phyloP scores from a whole-genome alignment of 345 rosid genomes.

The Capsella bursapastoris region DNA sequence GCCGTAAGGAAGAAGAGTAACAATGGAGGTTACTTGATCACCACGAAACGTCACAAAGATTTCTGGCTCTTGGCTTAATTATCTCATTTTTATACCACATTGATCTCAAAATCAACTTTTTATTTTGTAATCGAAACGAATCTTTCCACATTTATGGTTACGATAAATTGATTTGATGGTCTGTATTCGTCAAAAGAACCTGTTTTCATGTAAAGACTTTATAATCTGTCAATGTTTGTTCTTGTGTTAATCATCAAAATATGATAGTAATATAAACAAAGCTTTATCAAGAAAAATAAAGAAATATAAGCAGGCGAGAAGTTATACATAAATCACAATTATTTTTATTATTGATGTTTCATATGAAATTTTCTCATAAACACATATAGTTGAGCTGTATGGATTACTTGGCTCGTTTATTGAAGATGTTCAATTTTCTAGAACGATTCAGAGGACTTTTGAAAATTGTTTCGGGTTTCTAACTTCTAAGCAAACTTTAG shows the following conservation, averaged over 20 bases:
- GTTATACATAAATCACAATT: not conserved
- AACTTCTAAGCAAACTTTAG: not conserved
- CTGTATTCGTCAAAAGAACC: not conserved
- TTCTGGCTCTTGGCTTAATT: slow-evolving; percentile 93
- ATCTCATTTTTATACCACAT: not conserved
- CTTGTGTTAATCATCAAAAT: not conserved
- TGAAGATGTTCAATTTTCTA: not conserved
- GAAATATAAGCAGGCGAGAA: not conserved
- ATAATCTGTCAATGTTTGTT: slow-evolving; percentile 11
- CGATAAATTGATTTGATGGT: not conserved
- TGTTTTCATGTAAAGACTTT: slow-evolving; percentile 23
- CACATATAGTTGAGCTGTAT: not conserved
- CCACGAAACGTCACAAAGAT: slow-evolving; percentile 95
- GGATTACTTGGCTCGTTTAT: not conserved
- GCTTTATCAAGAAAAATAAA: not conserved
- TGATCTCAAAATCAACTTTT: not conserved
- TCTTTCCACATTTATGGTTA: slow-evolving; percentile 1
- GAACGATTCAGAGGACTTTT: not conserved
- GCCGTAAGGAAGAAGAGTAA: slow-evolving; percentile 91
- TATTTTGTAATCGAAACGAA: not conserved
- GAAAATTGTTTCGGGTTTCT: slow-evolving; percentile 1
- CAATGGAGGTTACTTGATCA: slow-evolving; percentile 94
- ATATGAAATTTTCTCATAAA: not conserved
- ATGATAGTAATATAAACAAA: not conserved
- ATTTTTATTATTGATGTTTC: not conserved